A percentile compares a stretch with the other conserved stretches of the same genome.
phyloP scores from a whole-genome alignment of 2,329 filamentous ascomycete species.

The Ploettnerulaceae sp. region DNA sequence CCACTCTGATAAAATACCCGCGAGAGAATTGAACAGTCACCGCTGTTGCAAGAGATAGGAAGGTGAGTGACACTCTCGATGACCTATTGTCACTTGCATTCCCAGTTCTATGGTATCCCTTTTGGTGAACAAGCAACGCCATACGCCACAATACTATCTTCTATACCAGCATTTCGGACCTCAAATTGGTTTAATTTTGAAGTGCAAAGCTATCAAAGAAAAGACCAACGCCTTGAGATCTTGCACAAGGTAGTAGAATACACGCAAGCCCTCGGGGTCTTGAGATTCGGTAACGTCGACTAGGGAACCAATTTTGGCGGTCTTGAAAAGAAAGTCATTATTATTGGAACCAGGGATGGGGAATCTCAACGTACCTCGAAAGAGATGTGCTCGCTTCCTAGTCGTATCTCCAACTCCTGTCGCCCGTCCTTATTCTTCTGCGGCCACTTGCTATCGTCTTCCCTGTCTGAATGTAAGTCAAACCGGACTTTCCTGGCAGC shows the following conservation, averaged over 20 bases:
- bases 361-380: slow-evolving; percentile 66
- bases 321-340: slow-evolving; percentile 47
- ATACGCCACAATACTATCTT: slow-evolving; percentile 27
- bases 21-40: no score
- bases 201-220: slow-evolving; percentile 91
- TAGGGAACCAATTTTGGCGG: slow-evolving; percentile 94
- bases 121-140: slow-evolving; percentile 19
- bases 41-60: no score
- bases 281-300: slow-evolving; percentile 95
- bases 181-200: slow-evolving; percentile 84
- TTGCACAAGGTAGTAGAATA: slow-evolving; percentile 98
- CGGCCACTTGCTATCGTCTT: slow-evolving; percentile 98
- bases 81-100: slow-evolving; percentile 1
- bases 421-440: slow-evolving; percentile 99
- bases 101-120: slow-evolving; percentile 31
- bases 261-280: slow-evolving; percentile 89
- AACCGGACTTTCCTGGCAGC: neutral
- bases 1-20: no score
- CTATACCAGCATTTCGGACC: slow-evolving; percentile 3
- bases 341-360: neutral
- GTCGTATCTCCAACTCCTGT: slow-evolving; percentile 89
- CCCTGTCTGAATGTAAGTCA: slow-evolving; percentile 49
- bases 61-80: neutral
- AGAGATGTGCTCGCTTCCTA: slow-evolving; percentile 94
- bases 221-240: slow-evolving; percentile 96